Evolutionary conservation across 129 eudicot genomes (phyloP).

Genomic region (Sambucus nigra): DNA sequence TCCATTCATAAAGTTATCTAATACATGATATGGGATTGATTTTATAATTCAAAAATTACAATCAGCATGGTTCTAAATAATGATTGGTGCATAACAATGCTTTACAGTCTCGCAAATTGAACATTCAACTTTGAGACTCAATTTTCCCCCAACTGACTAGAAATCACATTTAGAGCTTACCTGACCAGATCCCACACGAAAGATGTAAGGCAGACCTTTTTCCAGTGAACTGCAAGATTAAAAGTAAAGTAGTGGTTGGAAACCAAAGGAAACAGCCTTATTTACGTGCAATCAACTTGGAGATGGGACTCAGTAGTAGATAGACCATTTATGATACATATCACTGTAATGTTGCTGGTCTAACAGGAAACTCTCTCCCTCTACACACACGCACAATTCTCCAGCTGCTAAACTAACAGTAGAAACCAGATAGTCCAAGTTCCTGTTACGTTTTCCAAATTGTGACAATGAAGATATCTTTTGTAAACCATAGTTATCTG

Average conservation of each 20-base stretch:
- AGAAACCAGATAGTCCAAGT: neutral
- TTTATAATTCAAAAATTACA: neutral
- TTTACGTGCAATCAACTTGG: neutral
- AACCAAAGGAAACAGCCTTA: neutral
- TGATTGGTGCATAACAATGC: neutral
- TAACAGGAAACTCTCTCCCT: no score
- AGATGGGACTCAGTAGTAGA: neutral
- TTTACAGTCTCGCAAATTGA: neutral
- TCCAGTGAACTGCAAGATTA: conserved; percentile 70
- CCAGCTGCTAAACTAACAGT: neutral
- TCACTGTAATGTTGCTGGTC: no score
- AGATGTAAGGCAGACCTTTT: conserved; percentile 72
- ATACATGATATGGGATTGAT: no score
- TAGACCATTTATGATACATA: no score
- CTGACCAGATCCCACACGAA: conserved; percentile 99
- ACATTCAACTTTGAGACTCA: no score
- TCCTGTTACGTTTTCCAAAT: no score
- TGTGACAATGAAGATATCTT: no score
- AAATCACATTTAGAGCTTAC: conserved; percentile 29
- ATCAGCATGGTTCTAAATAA: neutral
- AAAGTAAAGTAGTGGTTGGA: conserved; percentile 6
- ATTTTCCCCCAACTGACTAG: neutral
- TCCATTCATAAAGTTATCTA: no score
- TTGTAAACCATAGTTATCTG: no score
- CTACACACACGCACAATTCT: neutral